Conservation (phyloP, 352 stramenopile species). For the Elongisporangium anandrum region DNA sequence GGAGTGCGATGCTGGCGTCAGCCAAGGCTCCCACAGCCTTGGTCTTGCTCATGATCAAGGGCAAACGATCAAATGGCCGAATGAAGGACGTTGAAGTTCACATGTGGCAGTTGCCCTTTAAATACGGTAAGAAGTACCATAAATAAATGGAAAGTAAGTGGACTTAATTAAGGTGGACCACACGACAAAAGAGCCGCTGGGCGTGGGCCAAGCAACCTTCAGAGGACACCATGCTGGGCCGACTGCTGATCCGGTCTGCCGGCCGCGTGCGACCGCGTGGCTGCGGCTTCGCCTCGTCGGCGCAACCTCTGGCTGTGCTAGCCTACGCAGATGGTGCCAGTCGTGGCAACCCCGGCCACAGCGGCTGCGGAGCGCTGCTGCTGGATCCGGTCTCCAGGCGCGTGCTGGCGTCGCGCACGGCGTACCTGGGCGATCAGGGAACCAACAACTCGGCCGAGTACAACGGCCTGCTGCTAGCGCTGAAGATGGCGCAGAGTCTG, state of each 20-base stretch:
- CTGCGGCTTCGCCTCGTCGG: neutral
- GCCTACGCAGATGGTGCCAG: conserved; percentile 66
- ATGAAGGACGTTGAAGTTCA: neutral
- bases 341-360: conserved; percentile 63
- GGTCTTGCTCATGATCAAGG: neutral
- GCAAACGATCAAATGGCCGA: neutral
- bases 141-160: neutral
- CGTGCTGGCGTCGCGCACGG: conserved; percentile 34
- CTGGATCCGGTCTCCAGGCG: conserved; percentile 26
- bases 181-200: neutral
- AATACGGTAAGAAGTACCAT: neutral
- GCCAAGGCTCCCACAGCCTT: neutral
- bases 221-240: neutral
- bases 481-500: conserved; percentile 44
- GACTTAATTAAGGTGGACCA: neutral
- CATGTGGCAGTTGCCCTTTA: neutral
- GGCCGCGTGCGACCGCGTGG: neutral
- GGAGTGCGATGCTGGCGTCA: conserved; percentile 11
- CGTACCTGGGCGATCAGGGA: conserved; percentile 52
- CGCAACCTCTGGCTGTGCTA: conserved; percentile 9
- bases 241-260: neutral
- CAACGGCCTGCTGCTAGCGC: conserved; percentile 50
- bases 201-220: neutral
- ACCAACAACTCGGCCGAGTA: conserved; percentile 81
- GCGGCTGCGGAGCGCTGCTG: conserved; percentile 59